A percentile compares a stretch with the other conserved stretches of the same genome.
These are phyloP conservation scores for Echinosophora koreensis DNA, from an alignment of 306 rosid genomes.

Conservation along the genomic window DNA sequence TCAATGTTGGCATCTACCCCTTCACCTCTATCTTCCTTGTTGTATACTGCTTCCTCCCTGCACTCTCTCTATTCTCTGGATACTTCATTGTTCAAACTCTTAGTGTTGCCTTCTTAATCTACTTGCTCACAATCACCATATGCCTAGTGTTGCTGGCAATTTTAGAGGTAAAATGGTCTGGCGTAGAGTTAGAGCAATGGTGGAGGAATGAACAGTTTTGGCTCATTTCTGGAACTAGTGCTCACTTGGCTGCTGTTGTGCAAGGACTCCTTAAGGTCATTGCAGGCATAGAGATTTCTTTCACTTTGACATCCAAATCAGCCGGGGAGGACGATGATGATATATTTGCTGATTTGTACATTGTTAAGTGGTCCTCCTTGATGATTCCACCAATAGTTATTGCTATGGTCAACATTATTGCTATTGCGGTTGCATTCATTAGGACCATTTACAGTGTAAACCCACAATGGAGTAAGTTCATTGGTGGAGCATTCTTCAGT, in stretches of 20 bases:
- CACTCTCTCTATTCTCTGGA: conserved; percentile 58
- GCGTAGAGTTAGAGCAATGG: conserved; percentile 61
- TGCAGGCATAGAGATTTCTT: conserved; percentile 65
- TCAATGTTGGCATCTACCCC: conserved; percentile 64
- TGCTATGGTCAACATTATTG: conserved; percentile 57
- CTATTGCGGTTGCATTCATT: conserved; percentile 50
- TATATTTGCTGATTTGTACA: conserved; percentile 53
- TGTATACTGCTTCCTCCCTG: conserved; percentile 67
- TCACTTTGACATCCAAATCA: conserved; percentile 57
- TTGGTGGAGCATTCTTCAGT: conserved; percentile 67
- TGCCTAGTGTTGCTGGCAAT: conserved; percentile 51
- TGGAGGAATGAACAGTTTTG: conserved; percentile 71
- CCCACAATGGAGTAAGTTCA: conserved; percentile 60
- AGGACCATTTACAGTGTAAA: conserved; percentile 49
- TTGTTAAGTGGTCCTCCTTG: conserved; percentile 62
- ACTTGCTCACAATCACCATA: conserved; percentile 56
- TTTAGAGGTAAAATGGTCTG: conserved; percentile 62
- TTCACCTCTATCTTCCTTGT: conserved; percentile 64
- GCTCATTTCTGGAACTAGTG: conserved; percentile 65
- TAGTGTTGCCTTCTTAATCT: conserved; percentile 50
- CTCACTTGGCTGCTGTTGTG: conserved; percentile 61
- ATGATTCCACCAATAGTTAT: conserved; percentile 64
- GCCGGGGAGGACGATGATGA: conserved; percentile 52
- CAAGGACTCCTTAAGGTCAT: conserved; percentile 62
- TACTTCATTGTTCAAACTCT: conserved; percentile 60